phyloP scores from a whole-genome alignment of 352 stramenopile species.

The Phytophthora europaea region DNA sequence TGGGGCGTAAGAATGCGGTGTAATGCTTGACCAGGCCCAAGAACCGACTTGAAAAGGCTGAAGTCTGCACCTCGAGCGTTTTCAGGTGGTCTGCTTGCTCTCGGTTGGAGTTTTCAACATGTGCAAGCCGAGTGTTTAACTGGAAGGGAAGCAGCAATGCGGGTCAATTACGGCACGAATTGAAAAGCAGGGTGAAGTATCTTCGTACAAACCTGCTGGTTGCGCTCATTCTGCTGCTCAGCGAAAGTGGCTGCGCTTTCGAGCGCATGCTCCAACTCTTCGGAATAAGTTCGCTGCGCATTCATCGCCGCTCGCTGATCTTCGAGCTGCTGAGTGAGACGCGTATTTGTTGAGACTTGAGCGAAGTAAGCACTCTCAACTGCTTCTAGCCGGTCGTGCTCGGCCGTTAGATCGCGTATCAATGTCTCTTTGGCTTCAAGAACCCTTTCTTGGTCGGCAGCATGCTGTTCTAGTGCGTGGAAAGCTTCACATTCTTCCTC shows the following conservation, averaged over 20 bases:
- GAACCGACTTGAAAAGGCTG: constrained; percentile 27
- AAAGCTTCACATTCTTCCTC: constrained; percentile 30
- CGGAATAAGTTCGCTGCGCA: constrained; percentile 16
- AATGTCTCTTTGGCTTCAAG: constrained; percentile 19
- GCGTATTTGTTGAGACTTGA: constrained; percentile 26
- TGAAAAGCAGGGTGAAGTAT: neutral
- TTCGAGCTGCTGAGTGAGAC: constrained; percentile 21
- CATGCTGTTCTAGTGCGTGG: constrained; percentile 37
- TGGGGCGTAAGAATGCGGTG: constrained; percentile 14
- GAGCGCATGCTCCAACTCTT: constrained; percentile 32
- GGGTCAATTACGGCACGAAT: neutral
- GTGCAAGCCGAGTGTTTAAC: constrained; percentile 26
- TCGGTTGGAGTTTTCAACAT: constrained; percentile 23
- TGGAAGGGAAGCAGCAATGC: neutral
- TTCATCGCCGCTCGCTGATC: constrained; percentile 25
- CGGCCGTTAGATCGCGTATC: constrained; percentile 40
- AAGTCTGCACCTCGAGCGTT: constrained; percentile 21
- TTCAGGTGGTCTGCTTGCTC: constrained; percentile 22
- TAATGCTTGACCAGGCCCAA: constrained; percentile 33
- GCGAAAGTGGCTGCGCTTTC: constrained; percentile 37
- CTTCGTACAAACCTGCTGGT: constrained; percentile 37
- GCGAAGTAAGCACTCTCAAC: constrained; percentile 39
- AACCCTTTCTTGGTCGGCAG: constrained; percentile 13
- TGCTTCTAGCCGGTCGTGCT: constrained; percentile 45
- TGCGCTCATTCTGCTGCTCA: constrained; percentile 52